phyloP scores from a whole-genome alignment of 1,139 yeast genomes.

The Lodderomyces orthopsilosis region DNA sequence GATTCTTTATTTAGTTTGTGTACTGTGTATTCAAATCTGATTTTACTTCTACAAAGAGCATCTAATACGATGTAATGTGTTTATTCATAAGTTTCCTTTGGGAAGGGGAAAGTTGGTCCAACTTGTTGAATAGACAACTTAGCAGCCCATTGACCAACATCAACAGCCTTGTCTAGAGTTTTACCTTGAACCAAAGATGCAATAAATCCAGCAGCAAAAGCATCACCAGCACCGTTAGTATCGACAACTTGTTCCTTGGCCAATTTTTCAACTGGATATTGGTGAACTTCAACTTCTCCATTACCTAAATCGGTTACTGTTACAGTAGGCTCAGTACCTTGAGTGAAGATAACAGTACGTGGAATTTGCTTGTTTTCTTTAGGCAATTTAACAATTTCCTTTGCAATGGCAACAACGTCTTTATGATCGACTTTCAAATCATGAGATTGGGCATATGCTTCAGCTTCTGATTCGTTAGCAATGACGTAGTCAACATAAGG shows the following conservation, averaged over 20 bases:
- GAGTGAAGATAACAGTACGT: constrained; percentile 89
- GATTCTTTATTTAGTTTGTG: too few relatives aligned
- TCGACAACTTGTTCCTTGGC: constrained; percentile 69
- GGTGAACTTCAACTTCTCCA: constrained; percentile 45
- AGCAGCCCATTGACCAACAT: constrained; percentile 97
- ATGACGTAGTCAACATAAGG: constrained; percentile 90
- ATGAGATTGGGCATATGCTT: constrained; percentile 87
- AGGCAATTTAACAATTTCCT: constrained; percentile 74
- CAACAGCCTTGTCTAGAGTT: constrained; percentile 58
- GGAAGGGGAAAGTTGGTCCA: constrained; percentile 93
- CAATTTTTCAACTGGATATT: constrained; percentile 70
- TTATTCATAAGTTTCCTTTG: constrained; percentile 54
- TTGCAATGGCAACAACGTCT: constrained; percentile 77
- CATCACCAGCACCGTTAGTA: constrained; percentile 99
- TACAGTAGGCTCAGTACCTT: constrained; percentile 87
- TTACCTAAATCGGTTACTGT: constrained; percentile 54
- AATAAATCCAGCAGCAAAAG: constrained; percentile 96
- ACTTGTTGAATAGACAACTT: constrained; percentile 84
- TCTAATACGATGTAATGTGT: too few relatives aligned
- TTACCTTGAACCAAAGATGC: constrained; percentile 84
- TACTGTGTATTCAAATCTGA: constrained; percentile 1
- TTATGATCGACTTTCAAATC: constrained; percentile 41
- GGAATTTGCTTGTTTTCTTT: constrained; percentile 67
- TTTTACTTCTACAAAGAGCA: not conserved
- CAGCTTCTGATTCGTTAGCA: constrained; percentile 97